Base-by-base conservation (phyloP, 164 flowering plant species). In the Vitis labrusca region DNA sequence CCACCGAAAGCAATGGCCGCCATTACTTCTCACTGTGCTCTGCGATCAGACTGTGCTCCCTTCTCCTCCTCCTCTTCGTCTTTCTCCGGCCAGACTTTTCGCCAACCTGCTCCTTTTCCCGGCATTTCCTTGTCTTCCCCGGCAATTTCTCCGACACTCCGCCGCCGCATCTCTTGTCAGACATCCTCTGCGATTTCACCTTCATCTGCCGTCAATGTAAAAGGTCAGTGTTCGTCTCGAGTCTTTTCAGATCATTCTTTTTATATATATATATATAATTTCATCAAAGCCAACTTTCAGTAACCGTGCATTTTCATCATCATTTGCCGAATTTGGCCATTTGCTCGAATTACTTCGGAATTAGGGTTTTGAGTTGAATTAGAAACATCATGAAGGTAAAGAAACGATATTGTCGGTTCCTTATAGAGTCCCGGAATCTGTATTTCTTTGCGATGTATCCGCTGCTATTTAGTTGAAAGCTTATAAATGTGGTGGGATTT, bases 91-190 rank as follows among this genome's bases (percentile, higher is more conserved):
- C 70, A 54, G 8, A 16, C 6, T 70, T 50, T 70, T 19, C 74
- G 66, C 1, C 76, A 62, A 63, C 11, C 69, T n/a, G 15, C 62
- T 5, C 69, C 63, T 13, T 32, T 11, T 10, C 50, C 71, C 8
- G 75, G 65, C 72, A 23, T 65, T n/a, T 56, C 66, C 17, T 49
- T 6, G 47, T 51, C 77, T 66, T 48, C 67, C 50, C 68, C 71
- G 53, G 68, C 73, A 1, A 59, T 54, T 30, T 37, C 32, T n/a
- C 72, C 73, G 32, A 17, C 57, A 12, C 58, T 23, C 51, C 76
- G 67, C 23, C 80, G 77, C 30, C 82, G 72, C 14, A 77, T 87
- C 71, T 74, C 83, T 2, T 84, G 87, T 70, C 88, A 83, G 68
- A 44, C 71, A 10, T 73, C 83, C 52, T 63, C 85, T 53, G 73